A percentile compares a stretch with the other conserved stretches of the same genome.
phyloP scores from a whole-genome alignment of 2,329 filamentous ascomycete species.

The Hymenoscyphus occultus region DNA sequence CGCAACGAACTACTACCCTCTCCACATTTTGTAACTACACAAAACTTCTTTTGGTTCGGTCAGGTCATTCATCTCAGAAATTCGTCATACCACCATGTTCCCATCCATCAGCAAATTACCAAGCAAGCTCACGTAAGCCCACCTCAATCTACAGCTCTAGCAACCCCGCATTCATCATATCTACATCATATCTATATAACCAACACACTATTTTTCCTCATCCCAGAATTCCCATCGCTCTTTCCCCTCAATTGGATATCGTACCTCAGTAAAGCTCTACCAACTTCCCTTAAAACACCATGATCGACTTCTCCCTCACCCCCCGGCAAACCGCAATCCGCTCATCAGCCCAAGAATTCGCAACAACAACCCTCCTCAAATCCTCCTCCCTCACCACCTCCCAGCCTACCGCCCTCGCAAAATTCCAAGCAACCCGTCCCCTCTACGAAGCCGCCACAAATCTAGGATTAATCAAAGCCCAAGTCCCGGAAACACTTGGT shows the following conservation, averaged over 20 bases:
- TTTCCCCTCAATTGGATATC: not conserved
- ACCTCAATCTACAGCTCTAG: not conserved
- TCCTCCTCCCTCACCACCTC: not conserved
- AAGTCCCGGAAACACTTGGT: slow-evolving; percentile 44
- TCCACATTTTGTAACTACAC: no score
- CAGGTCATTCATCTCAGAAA: not conserved
- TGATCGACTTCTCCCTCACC: slow-evolving; percentile 34
- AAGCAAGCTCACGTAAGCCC: slow-evolving; percentile 3
- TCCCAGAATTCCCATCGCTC: not conserved
- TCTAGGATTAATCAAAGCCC: slow-evolving; percentile 45
- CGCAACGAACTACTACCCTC: no score
- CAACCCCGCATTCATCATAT: not conserved
- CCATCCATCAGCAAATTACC: not conserved
- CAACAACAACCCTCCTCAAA: slow-evolving; percentile 13
- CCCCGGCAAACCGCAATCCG: slow-evolving; percentile 27
- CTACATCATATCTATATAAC: not conserved
- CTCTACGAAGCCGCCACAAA: slow-evolving; percentile 44
- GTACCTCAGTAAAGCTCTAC: not conserved
- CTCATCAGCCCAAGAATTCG: slow-evolving; percentile 28
- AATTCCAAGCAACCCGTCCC: slow-evolving; percentile 46
- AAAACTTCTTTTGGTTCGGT: no score
- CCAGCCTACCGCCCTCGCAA: slow-evolving; percentile 22
- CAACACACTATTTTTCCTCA: not conserved
- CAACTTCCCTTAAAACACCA: not conserved
- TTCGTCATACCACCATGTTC: not conserved